Evolutionary conservation across 371 early-diverging fungal genomes (phyloP).

Genomic region (Mucor mucedo): DNA sequence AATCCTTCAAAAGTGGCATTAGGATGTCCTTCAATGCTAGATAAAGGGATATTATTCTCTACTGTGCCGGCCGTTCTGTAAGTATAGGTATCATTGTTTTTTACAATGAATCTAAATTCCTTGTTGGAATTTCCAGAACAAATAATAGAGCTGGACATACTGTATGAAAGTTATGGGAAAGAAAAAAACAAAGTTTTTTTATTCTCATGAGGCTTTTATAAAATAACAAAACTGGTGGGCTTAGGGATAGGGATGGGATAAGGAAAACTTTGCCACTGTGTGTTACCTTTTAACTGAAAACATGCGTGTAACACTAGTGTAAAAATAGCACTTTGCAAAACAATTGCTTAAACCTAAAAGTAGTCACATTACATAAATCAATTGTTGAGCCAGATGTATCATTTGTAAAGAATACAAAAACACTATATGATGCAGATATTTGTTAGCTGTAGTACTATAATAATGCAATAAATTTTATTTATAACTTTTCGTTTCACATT

Average conservation of each 20-base stretch:
- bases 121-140: neutral
- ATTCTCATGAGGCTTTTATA: neutral
- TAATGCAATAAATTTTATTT: no score
- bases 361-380: no score
- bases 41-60: neutral
- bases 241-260: neutral
- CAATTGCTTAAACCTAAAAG: no score
- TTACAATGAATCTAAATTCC: neutral
- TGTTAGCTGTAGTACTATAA: no score
- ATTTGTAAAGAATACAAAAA: neutral
- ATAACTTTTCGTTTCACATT: no score
- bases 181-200: neutral
- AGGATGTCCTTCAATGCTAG: neutral
- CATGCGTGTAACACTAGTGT: constrained; percentile 1
- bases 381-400: no score
- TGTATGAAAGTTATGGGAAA: neutral
- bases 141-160: neutral
- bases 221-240: neutral
- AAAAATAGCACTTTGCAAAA: neutral
- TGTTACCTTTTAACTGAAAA: neutral
- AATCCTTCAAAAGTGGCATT: neutral
- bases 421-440: neutral
- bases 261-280: neutral
- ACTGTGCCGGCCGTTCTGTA: neutral
- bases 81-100: no score